Evolutionary conservation across 768 basidiomycete genomes (phyloP).

Genomic region (Lactarius hatsudake): DNA sequence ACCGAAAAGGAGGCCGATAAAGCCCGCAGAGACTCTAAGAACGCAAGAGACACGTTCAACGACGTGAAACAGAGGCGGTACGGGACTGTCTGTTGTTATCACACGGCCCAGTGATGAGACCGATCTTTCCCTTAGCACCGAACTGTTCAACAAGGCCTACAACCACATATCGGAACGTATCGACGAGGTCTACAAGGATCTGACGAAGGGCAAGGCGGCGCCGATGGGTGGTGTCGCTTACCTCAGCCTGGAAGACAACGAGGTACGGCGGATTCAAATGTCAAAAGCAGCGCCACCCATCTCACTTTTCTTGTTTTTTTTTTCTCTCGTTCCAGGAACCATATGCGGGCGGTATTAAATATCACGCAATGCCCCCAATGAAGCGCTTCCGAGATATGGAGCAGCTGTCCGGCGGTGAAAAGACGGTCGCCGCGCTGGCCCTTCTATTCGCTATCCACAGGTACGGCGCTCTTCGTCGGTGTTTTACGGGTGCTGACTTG

Average conservation of each 20-base stretch:
- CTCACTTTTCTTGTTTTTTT: slow-evolving; percentile 1
- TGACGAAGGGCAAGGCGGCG: slow-evolving; percentile 91
- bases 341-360: slow-evolving; percentile 88
- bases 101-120: background rate
- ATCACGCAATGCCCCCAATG: slow-evolving; percentile 99
- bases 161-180: slow-evolving; percentile 94
- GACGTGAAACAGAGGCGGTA: slow-evolving; percentile 81
- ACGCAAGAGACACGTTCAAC: slow-evolving; percentile 88
- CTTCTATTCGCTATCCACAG: slow-evolving; percentile 96
- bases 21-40: slow-evolving; percentile 84
- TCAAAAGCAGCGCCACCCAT: background rate
- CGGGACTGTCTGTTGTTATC: slow-evolving; percentile 21
- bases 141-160: slow-evolving; percentile 94
- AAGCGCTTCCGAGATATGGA: slow-evolving; percentile 99
- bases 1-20: slow-evolving; percentile 93
- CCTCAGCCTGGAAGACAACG: slow-evolving; percentile 91
- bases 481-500: background rate
- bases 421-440: slow-evolving; percentile 97
- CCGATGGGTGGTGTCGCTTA: slow-evolving; percentile 98
- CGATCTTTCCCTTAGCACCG: slow-evolving; percentile 43
- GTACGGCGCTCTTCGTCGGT: slow-evolving; percentile 37
- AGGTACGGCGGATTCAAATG: slow-evolving; percentile 47
- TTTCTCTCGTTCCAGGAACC: slow-evolving; percentile 55
- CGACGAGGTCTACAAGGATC: slow-evolving; percentile 94
- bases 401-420: slow-evolving; percentile 96